phyloP scores from a whole-genome alignment of 352 stramenopile genomes.

The Phytophthora podocarpi region DNA sequence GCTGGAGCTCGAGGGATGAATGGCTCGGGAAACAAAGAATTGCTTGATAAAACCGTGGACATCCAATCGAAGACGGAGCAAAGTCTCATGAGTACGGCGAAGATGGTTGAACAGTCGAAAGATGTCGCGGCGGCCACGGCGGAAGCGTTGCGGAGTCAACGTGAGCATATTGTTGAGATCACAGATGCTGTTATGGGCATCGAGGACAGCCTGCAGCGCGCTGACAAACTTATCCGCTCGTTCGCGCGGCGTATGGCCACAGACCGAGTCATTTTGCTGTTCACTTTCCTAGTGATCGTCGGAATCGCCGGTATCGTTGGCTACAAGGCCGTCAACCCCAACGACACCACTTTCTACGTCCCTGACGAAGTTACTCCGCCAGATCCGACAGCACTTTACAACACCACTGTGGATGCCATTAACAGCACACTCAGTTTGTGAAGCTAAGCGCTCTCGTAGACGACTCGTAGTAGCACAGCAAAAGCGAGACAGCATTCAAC shows the following conservation, averaged over 20 bases:
- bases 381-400: constrained; percentile 75
- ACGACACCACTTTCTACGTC: constrained; percentile 84
- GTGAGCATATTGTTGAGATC: constrained; percentile 87
- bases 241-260: constrained; percentile 86
- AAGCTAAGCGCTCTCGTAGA: neutral
- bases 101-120: constrained; percentile 88
- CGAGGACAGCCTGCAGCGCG: constrained; percentile 77
- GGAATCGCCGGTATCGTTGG: constrained; percentile 83
- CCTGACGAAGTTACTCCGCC: constrained; percentile 85
- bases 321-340: constrained; percentile 81
- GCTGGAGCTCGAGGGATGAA: constrained; percentile 25
- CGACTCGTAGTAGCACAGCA: constrained; percentile 2
- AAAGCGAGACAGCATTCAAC: constrained; percentile 5
- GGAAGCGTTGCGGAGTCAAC: constrained; percentile 79
- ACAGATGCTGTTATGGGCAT: constrained; percentile 90
- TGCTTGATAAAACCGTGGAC: constrained; percentile 76
- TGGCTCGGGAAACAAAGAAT: constrained; percentile 62
- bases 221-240: constrained; percentile 81
- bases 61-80: constrained; percentile 88
- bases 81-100: constrained; percentile 83
- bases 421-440: constrained; percentile 55
- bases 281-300: constrained; percentile 80
- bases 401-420: constrained; percentile 71
- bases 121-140: constrained; percentile 79
- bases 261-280: constrained; percentile 80